A percentile compares a stretch with the other conserved stretches of the same genome.
Conservation (phyloP, 2,329 filamentous ascomycete species). For the Pseudogymnoascus sp. region DNA sequence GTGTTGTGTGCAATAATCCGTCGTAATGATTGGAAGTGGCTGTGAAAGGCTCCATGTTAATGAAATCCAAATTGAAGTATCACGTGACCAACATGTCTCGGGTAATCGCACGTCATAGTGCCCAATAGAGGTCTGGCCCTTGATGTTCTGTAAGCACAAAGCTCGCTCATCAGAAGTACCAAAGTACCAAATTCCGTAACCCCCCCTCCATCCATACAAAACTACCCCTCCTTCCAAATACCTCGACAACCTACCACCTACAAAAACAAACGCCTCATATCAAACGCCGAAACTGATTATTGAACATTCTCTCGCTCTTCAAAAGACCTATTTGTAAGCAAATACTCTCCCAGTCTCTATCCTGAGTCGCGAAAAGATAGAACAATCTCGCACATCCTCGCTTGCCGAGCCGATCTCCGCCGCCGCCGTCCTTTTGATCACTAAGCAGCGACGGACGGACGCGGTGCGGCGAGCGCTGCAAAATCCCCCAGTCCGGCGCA, state of each 20-base stretch:
- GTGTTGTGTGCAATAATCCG: neutral
- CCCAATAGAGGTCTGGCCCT: neutral
- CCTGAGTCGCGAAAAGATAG: neutral
- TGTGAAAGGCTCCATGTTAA: neutral
- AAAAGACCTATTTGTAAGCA: neutral
- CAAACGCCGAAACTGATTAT: neutral
- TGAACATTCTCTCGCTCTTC: neutral
- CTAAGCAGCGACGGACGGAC: neutral
- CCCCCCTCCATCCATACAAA: neutral
- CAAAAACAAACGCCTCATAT: neutral
- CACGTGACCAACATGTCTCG: neutral
- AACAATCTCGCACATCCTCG: neutral
- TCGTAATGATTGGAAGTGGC: neutral
- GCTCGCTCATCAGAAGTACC: conserved; percentile 4
- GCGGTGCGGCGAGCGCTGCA: neutral
- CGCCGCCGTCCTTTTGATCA: neutral
- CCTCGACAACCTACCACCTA: neutral
- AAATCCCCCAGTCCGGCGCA: neutral
- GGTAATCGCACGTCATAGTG: neutral
- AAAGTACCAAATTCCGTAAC: neutral
- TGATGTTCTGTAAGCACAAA: neutral
- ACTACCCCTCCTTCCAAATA: conserved; percentile 5
- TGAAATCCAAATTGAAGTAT: neutral
- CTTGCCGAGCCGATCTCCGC: neutral
- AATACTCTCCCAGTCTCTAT: neutral